Base-by-base conservation (phyloP, 352 stramenopile genomes). In the Phytopythium sindhum region DNA sequence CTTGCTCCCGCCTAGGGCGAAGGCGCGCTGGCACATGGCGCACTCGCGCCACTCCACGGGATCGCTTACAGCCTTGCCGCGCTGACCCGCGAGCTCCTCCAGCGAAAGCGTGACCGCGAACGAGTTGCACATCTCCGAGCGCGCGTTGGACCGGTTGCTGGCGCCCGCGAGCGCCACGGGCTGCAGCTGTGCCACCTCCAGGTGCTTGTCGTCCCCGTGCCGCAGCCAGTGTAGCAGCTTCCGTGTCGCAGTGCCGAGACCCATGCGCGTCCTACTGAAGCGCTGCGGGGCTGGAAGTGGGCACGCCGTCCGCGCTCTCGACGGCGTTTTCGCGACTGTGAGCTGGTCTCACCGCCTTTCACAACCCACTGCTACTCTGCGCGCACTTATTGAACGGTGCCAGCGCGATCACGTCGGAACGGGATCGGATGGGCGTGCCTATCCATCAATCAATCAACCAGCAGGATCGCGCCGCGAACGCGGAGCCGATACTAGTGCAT, bases 121-220 rank as follows among this genome's bases (percentile, higher is more conserved):
- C 7, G 79, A 78, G 60, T 73, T 89, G 62, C 83, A 90, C 50
- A 82, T 76, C 60, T 82, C 70, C 39, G 83, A 92, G 45, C 69
- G 67, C 15, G 59, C 73, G 31, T 69, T 66, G 28, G 72, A 77
- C 61, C 78, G 74, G 56, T 81, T 83, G 48, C 83, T 92, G 57
- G 81, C 81, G 23, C 83, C 83, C 6, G 81, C 81, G 7, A 92
- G 76, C n/a, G 83, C 81, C 48, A 90, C 81, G 37, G 83, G 81
- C 61, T 72, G 71, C 59, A 92, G 68, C 64, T 88, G 69, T 39
- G 75, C 61, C 44, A 67, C 80, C 41, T 92, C 83, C 55, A 89
- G 70, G 42, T 88, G 71, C 58, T 86, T 78, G 60, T 72, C 67
- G 61, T 77, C 77, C 29, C 74, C 71, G 14, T 72, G 70, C 60